Conservation (phyloP, 2,329 filamentous ascomycete genomes). For the Drechslera avenae region DNA sequence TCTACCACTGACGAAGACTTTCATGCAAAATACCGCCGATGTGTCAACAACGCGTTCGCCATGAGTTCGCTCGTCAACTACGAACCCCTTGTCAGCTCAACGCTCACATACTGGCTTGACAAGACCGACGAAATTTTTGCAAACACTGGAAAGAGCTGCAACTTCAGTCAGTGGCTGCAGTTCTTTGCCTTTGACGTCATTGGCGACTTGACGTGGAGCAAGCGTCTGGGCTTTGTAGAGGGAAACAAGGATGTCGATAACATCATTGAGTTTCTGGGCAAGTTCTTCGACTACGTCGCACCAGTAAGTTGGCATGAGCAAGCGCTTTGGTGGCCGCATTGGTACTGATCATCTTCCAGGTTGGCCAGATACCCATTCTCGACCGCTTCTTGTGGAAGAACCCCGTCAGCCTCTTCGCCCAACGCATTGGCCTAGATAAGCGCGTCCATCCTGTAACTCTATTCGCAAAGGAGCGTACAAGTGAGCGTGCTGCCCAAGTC, state of each 20-base stretch:
- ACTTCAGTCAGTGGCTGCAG: slow-evolving; percentile 75
- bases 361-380: slow-evolving; percentile 76
- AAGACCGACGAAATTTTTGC: slow-evolving; percentile 53
- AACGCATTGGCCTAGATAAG: slow-evolving; percentile 69
- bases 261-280: slow-evolving; percentile 68
- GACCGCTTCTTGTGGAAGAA: slow-evolving; percentile 76
- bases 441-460: slow-evolving; percentile 72
- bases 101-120: slow-evolving; percentile 70
- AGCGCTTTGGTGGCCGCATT: neutral
- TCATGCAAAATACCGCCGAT: slow-evolving; percentile 74
- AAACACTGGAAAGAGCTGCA: slow-evolving; percentile 55
- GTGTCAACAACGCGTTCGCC: slow-evolving; percentile 76
- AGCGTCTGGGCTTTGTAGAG: slow-evolving; percentile 76
- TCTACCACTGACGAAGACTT: slow-evolving; percentile 76
- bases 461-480: slow-evolving; percentile 72
- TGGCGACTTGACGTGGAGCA: slow-evolving; percentile 76
- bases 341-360: slow-evolving; percentile 47
- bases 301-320: slow-evolving; percentile 57
- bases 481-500: slow-evolving; percentile 64
- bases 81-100: slow-evolving; percentile 79
- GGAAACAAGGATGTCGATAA: slow-evolving; percentile 75
- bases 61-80: slow-evolving; percentile 80
- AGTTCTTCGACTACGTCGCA: slow-evolving; percentile 72
- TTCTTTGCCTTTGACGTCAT: slow-evolving; percentile 85
- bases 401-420: slow-evolving; percentile 70